Percentiles rank a stretch among this genome's conserved stretches.
phyloP scores from a whole-genome alignment of 805 yeast genomes.

The Candida schatavii region DNA sequence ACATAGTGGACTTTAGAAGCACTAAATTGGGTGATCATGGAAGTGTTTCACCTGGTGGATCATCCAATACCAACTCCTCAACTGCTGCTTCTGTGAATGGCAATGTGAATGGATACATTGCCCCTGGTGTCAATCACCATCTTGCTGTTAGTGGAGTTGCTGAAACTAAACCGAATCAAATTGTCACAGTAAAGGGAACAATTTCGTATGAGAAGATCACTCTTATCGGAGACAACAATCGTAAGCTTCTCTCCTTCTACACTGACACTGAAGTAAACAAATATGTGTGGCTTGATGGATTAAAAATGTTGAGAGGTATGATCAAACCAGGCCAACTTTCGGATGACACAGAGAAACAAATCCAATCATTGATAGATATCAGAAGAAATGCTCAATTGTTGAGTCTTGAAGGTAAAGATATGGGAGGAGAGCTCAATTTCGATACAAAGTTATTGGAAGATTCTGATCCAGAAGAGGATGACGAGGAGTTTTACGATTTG shows the following conservation, averaged over 20 bases:
- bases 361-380: slow-evolving; percentile 31
- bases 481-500: slow-evolving; percentile 26
- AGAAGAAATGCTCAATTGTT: slow-evolving; percentile 41
- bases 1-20: slow-evolving; percentile 50
- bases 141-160: slow-evolving; percentile 7
- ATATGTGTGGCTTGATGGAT: slow-evolving; percentile 76
- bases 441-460: slow-evolving; percentile 12
- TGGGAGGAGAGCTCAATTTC: slow-evolving; percentile 10
- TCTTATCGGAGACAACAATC: slow-evolving; percentile 41
- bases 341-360: slow-evolving; percentile 34
- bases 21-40: slow-evolving; percentile 40
- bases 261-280: slow-evolving; percentile 68
- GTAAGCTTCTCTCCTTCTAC: slow-evolving; percentile 54
- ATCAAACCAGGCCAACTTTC: slow-evolving; percentile 32
- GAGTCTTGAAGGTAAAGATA: slow-evolving; percentile 25
- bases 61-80: neutral
- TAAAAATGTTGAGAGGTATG: slow-evolving; percentile 46
- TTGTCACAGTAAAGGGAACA: slow-evolving; percentile 53
- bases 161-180: neutral
- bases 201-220: slow-evolving; percentile 56
- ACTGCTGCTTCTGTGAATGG: slow-evolving; percentile 40
- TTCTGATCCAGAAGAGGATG: slow-evolving; percentile 23
- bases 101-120: slow-evolving; percentile 28
- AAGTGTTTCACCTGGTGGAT: neutral
- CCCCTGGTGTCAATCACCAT: neutral